phyloP scores from a whole-genome alignment of 306 rosid genomes.

The Hippophae rhamnoides region DNA sequence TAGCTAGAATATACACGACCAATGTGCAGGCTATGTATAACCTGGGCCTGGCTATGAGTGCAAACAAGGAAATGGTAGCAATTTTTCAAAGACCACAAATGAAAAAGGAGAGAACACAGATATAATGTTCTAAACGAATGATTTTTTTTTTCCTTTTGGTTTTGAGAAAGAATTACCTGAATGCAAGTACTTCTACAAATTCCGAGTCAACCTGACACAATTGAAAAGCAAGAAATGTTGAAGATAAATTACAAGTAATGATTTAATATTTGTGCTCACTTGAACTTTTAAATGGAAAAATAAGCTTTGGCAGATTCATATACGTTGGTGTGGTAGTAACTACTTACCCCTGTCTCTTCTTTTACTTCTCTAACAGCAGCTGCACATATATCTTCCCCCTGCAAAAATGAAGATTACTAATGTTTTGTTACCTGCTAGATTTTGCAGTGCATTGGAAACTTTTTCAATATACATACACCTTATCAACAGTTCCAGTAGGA shows the following conservation, averaged over 20 bases:
- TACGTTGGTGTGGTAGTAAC: not conserved
- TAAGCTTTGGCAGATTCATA: not conserved
- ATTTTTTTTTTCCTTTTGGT: not conserved
- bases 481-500: slow-evolving; percentile 79
- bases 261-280: not conserved
- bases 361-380: slow-evolving; percentile 80
- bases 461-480: slow-evolving; percentile 33
- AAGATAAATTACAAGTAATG: slow-evolving; percentile 1
- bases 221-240: slow-evolving; percentile 8
- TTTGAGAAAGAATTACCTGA: slow-evolving; percentile 39
- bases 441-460: slow-evolving; percentile 1
- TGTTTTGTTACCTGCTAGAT: slow-evolving; percentile 5
- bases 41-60: no score
- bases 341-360: slow-evolving; percentile 91
- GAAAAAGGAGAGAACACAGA: no score
- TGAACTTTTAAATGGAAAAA: not conserved
- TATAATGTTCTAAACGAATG: no score
- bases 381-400: slow-evolving; percentile 79
- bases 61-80: no score
- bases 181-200: slow-evolving; percentile 70
- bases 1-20: no score
- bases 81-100: no score
- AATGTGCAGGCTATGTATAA: no score
- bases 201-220: slow-evolving; percentile 68
- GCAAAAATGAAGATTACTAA: slow-evolving; percentile 8